Evolutionary conservation across 2,329 filamentous ascomycete genomes (phyloP).

Genomic region (Aulographum hederae): DNA sequence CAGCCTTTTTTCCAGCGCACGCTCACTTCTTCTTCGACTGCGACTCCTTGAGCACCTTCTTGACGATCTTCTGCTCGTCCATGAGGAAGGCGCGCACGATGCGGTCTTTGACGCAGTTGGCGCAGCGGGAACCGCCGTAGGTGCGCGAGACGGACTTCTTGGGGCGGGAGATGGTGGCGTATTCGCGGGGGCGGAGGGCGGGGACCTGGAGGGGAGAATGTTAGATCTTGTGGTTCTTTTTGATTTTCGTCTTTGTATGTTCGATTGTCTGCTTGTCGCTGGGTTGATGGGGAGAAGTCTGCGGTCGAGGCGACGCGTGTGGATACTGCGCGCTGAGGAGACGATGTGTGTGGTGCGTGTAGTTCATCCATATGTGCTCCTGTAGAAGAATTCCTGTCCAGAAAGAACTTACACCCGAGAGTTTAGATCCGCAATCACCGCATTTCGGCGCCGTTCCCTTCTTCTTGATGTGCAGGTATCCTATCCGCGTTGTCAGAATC

Average conservation of each 20-base stretch:
- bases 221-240: no score
- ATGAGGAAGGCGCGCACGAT: slow-evolving; percentile 98
- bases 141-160: slow-evolving; percentile 99
- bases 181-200: slow-evolving; percentile 95
- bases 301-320: not conserved
- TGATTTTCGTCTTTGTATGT: not conserved
- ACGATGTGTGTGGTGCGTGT: no score
- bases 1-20: slow-evolving; percentile 4
- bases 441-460: slow-evolving; percentile 95
- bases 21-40: slow-evolving; percentile 40
- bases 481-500: no score
- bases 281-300: not conserved
- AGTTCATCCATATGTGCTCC: no score
- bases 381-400: no score
- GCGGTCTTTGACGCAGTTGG: slow-evolving; percentile 95
- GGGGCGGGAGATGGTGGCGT: slow-evolving; percentile 89
- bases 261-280: no score
- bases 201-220: slow-evolving; percentile 44
- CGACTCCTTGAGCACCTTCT: slow-evolving; percentile 99
- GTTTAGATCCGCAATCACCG: slow-evolving; percentile 96
- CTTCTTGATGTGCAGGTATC: slow-evolving; percentile 99
- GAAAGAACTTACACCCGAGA: slow-evolving; percentile 88
- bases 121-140: slow-evolving; percentile 90
- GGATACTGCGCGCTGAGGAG: slow-evolving; percentile 5
- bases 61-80: slow-evolving; percentile 99